Conservation (phyloP, 140 eudicot genomes). For the Anethum foeniculum region DNA sequence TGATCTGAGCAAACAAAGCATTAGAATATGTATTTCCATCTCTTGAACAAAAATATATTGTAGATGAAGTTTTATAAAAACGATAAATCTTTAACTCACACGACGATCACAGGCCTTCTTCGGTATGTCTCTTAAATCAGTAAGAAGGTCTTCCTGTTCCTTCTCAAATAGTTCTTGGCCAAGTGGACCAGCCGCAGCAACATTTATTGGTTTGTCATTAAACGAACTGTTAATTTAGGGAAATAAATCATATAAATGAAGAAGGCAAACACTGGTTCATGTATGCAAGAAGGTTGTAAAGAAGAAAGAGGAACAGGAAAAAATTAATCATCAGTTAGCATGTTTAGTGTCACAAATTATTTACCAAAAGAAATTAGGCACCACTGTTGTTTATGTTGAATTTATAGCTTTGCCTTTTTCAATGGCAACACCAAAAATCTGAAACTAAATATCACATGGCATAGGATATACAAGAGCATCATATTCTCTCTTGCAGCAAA, state of each 20-base stretch:
- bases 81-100: conserved; percentile 32
- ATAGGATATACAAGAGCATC: neutral
- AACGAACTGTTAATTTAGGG: conserved; percentile 48
- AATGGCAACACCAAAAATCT: neutral
- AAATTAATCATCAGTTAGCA: neutral
- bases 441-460: neutral
- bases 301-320: neutral
- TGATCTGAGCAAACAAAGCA: conserved; percentile 39
- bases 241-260: neutral
- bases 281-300: neutral
- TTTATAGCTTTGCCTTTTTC: neutral
- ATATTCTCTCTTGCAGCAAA: neutral
- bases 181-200: conserved; percentile 64
- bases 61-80: neutral
- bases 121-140: conserved; percentile 85
- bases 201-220: conserved; percentile 79
- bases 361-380: neutral
- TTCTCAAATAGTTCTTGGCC: conserved; percentile 88
- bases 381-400: neutral
- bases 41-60: neutral
- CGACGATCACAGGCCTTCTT: conserved; percentile 99
- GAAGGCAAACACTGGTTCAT: neutral
- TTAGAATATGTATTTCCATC: neutral
- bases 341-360: neutral
- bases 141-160: conserved; percentile 90